A percentile compares a stretch with the other conserved stretches of the same genome.
These are phyloP conservation scores for Tripterygium wilfordii DNA, from an alignment of 177 flowering plant species.

Conservation along the genomic window DNA sequence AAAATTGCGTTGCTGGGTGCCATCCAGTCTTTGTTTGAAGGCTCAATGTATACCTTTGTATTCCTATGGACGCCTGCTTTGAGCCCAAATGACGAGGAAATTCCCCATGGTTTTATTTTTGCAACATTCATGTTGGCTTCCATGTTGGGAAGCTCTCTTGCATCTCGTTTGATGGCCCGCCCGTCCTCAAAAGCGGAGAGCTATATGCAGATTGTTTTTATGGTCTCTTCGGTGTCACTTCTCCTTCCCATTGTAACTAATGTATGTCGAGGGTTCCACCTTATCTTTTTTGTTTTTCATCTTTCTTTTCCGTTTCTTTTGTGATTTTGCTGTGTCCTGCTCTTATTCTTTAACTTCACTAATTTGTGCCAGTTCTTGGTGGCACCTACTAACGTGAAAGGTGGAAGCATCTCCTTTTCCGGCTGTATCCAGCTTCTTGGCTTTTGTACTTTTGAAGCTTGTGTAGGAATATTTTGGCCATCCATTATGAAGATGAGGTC, in stretches of 20 bases:
- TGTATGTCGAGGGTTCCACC: conserved; percentile 33
- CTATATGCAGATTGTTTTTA: conserved; percentile 95
- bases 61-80: conserved; percentile 99
- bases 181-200: conserved; percentile 67
- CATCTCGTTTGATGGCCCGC: conserved; percentile 79
- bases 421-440: conserved; percentile 86
- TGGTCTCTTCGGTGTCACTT: conserved; percentile 61
- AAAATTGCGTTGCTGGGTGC: conserved; percentile 96
- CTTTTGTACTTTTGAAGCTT: conserved; percentile 89
- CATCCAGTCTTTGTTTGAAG: conserved; percentile 97
- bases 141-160: conserved; percentile 96
- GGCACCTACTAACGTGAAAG: conserved; percentile 53
- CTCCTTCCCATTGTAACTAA: conserved; percentile 66
- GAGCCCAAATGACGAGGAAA: conserved; percentile 91
- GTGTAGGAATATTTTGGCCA: conserved; percentile 99
- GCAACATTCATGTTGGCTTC: conserved; percentile 98
- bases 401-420: conserved; percentile 69
- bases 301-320: neutral
- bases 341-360: conserved; percentile 6
- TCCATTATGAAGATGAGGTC: conserved; percentile 99
- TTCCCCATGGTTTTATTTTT: conserved; percentile 97
- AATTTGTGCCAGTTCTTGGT: conserved; percentile 44
- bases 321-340: neutral
- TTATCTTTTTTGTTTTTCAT: neutral
- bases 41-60: conserved; percentile 98